Percentiles rank a stretch among this genome's conserved stretches.
Evolutionary conservation across 345 rosid species (phyloP).

Genomic region (Linum tenue): DNA sequence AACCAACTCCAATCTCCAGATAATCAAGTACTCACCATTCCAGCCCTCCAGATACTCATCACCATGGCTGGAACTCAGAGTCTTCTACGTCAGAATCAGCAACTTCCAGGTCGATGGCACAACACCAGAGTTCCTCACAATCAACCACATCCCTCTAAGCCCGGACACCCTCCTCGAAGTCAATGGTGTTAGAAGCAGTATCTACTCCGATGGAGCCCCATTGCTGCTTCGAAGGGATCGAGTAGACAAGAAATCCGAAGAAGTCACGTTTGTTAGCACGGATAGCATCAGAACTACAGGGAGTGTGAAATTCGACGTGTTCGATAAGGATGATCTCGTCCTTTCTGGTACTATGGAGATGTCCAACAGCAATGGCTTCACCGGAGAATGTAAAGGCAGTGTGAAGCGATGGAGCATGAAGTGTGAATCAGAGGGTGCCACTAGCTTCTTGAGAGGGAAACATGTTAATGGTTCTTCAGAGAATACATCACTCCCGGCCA

Average conservation of each 20-base stretch:
- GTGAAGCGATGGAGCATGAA: conserved; percentile 62
- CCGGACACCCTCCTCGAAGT: conserved; percentile 72
- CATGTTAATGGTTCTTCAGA: conserved; percentile 37
- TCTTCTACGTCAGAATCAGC: conserved; percentile 77
- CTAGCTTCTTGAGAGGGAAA: conserved; percentile 64
- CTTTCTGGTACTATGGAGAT: conserved; percentile 70
- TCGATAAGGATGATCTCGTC: conserved; percentile 46
- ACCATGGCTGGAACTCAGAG: conserved; percentile 74
- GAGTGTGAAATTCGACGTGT: conserved; percentile 75
- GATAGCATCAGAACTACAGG: conserved; percentile 70
- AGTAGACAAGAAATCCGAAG: conserved; percentile 69
- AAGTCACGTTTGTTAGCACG: conserved; percentile 82
- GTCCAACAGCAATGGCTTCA: conserved; percentile 43
- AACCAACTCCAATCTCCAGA: conserved; percentile 33
- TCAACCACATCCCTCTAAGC: conserved; percentile 66
- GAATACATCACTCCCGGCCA: conserved; percentile 19
- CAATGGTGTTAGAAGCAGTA: conserved; percentile 51
- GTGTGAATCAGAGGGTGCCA: conserved; percentile 52
- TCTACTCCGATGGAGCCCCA: conserved; percentile 49
- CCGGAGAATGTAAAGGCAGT: conserved; percentile 47
- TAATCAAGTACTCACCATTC: conserved; percentile 52
- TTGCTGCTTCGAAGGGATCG: conserved; percentile 73
- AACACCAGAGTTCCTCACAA: conserved; percentile 61
- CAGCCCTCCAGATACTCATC: conserved; percentile 37
- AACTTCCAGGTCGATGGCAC: conserved; percentile 56